phyloP scores from a whole-genome alignment of 1,284 basidiomycete genomes.

The Boletus holoroseus region DNA sequence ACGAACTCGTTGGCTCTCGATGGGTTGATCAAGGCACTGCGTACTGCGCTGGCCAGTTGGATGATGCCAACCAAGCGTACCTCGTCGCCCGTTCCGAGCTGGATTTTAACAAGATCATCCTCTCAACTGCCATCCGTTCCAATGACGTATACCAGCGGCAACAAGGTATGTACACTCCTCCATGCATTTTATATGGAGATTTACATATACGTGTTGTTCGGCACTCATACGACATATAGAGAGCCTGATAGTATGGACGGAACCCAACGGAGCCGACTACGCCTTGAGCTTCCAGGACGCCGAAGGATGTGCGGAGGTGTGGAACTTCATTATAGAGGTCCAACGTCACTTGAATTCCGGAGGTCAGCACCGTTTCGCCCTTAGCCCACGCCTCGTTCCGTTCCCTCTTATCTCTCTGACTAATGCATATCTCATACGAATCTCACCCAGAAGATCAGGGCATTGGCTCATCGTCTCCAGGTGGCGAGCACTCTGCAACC shows the following conservation, averaged over 20 bases:
- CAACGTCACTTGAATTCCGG: constrained; percentile 72
- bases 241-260: constrained; percentile 98
- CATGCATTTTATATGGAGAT: background rate
- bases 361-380: constrained; percentile 40
- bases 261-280: constrained; percentile 90
- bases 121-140: constrained; percentile 69
- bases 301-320: constrained; percentile 93
- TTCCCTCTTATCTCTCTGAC: constrained; percentile 10
- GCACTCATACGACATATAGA: constrained; percentile 46
- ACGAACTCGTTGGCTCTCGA: constrained; percentile 80
- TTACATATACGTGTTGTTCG: constrained; percentile 1
- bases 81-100: constrained; percentile 81
- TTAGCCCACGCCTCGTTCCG: constrained; percentile 8
- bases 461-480: constrained; percentile 53
- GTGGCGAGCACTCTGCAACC: constrained; percentile 54
- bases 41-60: constrained; percentile 85
- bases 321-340: constrained; percentile 96
- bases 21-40: constrained; percentile 96
- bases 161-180: constrained; percentile 59
- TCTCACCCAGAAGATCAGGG: constrained; percentile 42
- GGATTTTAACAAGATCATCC: constrained; percentile 62
- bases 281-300: constrained; percentile 97
- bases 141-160: constrained; percentile 89
- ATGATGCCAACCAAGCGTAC: constrained; percentile 72
- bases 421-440: constrained; percentile 16